Conservation (phyloP, 352 stramenopile genomes). For the Phytophthora podocarpi region DNA sequence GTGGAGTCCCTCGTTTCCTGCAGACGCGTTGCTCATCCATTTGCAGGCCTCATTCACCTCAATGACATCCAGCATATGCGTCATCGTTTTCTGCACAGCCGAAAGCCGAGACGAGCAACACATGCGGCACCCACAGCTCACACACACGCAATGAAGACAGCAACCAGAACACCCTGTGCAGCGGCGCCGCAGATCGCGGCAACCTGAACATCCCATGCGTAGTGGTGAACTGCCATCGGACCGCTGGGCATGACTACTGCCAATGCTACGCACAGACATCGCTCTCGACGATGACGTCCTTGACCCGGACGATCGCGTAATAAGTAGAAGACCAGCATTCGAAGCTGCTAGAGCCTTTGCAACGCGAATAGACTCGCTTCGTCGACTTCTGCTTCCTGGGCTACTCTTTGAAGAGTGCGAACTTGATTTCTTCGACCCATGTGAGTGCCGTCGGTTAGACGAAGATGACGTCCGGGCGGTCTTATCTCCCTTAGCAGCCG, state of each 20-base stretch:
- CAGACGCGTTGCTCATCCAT: conserved; percentile 40
- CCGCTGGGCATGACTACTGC: conserved; percentile 13
- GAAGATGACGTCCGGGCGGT: conserved; percentile 6
- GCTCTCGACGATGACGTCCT: conserved; percentile 23
- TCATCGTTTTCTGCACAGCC: conserved; percentile 66
- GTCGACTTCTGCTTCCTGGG: conserved; percentile 20
- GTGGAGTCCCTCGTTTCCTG: conserved; percentile 17
- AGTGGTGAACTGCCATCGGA: conserved; percentile 36
- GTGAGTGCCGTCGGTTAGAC: conserved; percentile 17
- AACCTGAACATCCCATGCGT: conserved; percentile 68
- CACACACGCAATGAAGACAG: conserved; percentile 73
- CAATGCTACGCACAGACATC: conserved; percentile 24
- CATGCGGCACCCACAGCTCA: conserved; percentile 75
- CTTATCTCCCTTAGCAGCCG: conserved; percentile 12
- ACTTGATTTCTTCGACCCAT: conserved; percentile 20
- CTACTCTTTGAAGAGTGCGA: conserved; percentile 14
- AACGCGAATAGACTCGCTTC: conserved; percentile 35
- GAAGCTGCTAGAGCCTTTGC: conserved; percentile 35
- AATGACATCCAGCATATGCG: conserved; percentile 57
- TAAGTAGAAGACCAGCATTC: conserved; percentile 12
- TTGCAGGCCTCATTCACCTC: conserved; percentile 68
- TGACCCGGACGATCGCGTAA: conserved; percentile 12
- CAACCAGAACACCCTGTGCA: conserved; percentile 71
- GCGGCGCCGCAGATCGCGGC: conserved; percentile 58
- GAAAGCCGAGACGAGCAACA: conserved; percentile 63